A percentile compares a stretch with the other conserved stretches of the same genome.
Conservation (phyloP, 106 monocot species). For the Platanthera guangdongensis region DNA sequence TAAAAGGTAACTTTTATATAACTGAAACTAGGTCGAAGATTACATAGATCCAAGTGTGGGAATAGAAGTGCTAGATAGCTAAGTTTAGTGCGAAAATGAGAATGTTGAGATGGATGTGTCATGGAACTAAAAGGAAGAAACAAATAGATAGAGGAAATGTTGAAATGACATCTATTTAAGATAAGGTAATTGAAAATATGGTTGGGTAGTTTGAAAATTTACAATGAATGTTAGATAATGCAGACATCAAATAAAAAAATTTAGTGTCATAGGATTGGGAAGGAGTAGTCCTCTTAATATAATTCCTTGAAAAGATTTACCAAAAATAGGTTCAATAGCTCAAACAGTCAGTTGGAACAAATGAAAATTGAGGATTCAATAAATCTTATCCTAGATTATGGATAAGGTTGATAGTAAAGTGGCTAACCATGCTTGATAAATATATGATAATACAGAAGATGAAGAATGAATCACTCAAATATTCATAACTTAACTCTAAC, state of each 20-base stretch:
- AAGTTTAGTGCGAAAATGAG: not conserved
- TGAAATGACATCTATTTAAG: not conserved
- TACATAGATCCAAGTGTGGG: not conserved
- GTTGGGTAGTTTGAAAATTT: not conserved
- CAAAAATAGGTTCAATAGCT: not conserved
- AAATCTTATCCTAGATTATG: not conserved
- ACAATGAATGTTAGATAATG: not conserved
- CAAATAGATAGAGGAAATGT: not conserved
- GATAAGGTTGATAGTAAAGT: not conserved
- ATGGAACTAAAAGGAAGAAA: not conserved
- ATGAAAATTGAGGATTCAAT: not conserved
- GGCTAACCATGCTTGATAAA: not conserved
- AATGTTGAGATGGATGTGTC: not conserved
- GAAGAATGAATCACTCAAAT: not conserved
- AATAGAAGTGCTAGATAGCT: not conserved
- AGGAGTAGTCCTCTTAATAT: not conserved
- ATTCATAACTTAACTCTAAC: not conserved
- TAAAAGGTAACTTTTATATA: not conserved
- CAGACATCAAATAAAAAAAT: not conserved
- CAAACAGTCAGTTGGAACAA: not conserved
- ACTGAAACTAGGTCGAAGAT: not conserved
- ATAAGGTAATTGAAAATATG: not conserved
- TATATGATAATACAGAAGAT: not conserved
- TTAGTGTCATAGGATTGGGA: not conserved
- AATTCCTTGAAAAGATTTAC: not conserved